phyloP scores from a whole-genome alignment of 2,329 filamentous ascomycete species.

The Ceratocystis alfenasii region DNA sequence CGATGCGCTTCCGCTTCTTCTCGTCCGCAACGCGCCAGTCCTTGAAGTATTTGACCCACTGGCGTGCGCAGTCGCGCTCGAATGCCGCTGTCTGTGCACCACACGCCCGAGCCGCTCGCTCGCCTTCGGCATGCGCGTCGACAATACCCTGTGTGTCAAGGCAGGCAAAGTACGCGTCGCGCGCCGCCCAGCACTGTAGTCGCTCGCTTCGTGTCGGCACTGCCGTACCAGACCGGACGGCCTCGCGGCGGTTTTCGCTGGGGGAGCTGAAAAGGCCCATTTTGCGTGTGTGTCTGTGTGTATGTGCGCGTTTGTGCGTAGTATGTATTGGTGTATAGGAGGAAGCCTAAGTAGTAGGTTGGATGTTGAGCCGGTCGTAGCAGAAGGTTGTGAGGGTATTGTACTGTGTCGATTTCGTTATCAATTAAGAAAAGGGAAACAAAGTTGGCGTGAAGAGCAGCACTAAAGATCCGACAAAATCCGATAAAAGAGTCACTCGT shows the following conservation, averaged over 20 bases:
- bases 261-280: constrained; percentile 42
- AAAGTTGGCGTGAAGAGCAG: neutral
- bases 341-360: neutral
- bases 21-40: constrained; percentile 87
- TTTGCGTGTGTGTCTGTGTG: constrained; percentile 20
- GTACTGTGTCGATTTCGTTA: too few species aligned
- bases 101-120: constrained; percentile 33
- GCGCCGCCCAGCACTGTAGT: constrained; percentile 74
- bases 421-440: neutral
- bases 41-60: constrained; percentile 99
- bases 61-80: constrained; percentile 72
- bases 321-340: neutral
- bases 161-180: constrained; percentile 80
- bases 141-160: constrained; percentile 72
- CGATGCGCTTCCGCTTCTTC: constrained; percentile 69
- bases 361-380: neutral
- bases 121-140: constrained; percentile 41
- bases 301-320: constrained; percentile 15
- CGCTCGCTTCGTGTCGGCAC: constrained; percentile 79
- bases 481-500: neutral
- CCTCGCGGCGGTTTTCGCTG: constrained; percentile 37
- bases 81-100: constrained; percentile 43
- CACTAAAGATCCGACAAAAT: neutral
- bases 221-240: constrained; percentile 46
- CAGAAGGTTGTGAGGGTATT: too few species aligned